Evolutionary conservation across 2,329 filamentous ascomycete genomes (phyloP), one percentile per base, ranked within the genome.

Genomic region (Colletotrichum sp.): DNA sequence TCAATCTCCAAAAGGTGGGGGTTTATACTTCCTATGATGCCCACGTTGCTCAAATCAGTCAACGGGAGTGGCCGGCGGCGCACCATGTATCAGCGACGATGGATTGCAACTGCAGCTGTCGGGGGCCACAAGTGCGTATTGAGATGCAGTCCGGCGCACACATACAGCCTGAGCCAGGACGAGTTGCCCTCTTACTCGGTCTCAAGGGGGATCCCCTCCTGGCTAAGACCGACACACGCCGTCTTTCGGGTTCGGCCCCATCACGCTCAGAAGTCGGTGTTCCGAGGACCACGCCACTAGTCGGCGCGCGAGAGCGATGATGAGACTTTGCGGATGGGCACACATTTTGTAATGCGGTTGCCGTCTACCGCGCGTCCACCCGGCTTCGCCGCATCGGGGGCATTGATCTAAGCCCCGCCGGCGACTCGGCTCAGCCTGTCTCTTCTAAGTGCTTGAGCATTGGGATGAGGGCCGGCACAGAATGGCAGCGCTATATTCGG

Each of bases 381-480:
- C 18, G 72, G 68, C 63, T 63, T 64, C 70, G 57, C 57, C 32
- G 73, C 52, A 34, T 68, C 69, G 70, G 59, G 21, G 73, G 57
- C 44, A 59, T 65, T 52, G 64, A 28, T 68, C n/a, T 64, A 16
- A 34, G 55, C 69, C 39, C 64, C 24, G 32, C 64, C 70, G 59
- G 32, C 30, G 55, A 72, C 28, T 52, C 69, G 72, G 63, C 28
- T 32, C 34, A 60, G 68, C 44, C 28, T n/a, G 63, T 62, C 71
- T 34, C 32, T 64, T 52, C 10, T 52, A 52, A 52, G n/a, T 21
- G 44, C 44, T 21, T 52, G 10, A 52, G 18, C 44, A 21, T 5
- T 52, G 12, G 44, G 44, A 21, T 21, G 44, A 52, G n/a, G 39
- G 18, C 16, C 39, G 12, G n/a, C 28, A 24, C 24, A 68, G 55